A percentile compares a stretch with the other conserved stretches of the same genome.
Evolutionary conservation across 1,284 basidiomycete species (phyloP).

Genomic region (Apiotrichum siamense): DNA sequence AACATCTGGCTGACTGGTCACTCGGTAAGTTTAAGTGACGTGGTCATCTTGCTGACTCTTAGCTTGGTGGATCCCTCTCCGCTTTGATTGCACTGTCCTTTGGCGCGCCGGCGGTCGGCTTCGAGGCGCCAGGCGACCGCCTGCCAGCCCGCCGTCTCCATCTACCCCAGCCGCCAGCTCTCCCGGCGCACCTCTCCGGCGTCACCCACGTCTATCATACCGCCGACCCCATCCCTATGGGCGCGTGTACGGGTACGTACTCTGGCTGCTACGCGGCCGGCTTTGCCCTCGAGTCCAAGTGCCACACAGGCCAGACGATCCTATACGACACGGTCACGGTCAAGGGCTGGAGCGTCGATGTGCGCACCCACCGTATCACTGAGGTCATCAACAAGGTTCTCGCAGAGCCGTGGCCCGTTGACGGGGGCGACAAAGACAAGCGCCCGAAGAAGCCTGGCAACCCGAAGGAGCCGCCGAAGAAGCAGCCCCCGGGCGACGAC

Average conservation of each 20-base stretch:
- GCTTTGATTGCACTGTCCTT: constrained; percentile 86
- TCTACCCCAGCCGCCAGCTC: constrained; percentile 60
- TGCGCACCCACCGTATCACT: constrained; percentile 71
- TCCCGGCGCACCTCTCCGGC: constrained; percentile 40
- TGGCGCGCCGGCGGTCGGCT: constrained; percentile 81
- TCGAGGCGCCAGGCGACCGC: constrained; percentile 86
- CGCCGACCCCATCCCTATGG: constrained; percentile 50
- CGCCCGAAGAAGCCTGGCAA: not conserved
- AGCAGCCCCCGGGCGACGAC: no score
- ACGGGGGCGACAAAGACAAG: constrained; percentile 23
- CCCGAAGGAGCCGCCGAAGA: not conserved
- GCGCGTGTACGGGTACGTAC: constrained; percentile 48
- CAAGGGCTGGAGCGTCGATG: constrained; percentile 71
- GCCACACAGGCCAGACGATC: constrained; percentile 77
- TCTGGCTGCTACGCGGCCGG: constrained; percentile 48
- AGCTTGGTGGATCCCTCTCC: constrained; percentile 76
- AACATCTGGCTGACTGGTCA: constrained; percentile 92
- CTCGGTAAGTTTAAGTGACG: constrained; percentile 49
- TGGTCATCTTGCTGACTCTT: not conserved
- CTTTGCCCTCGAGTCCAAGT: constrained; percentile 50
- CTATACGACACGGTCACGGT: constrained; percentile 82
- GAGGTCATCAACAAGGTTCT: constrained; percentile 69
- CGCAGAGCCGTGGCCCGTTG: constrained; percentile 61
- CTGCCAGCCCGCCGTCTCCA: constrained; percentile 80
- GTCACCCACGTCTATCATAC: constrained; percentile 57